These are phyloP conservation scores for Coprinopsis marcescibilis DNA, from an alignment of 768 basidiomycete genomes.

Conservation along the genomic window DNA sequence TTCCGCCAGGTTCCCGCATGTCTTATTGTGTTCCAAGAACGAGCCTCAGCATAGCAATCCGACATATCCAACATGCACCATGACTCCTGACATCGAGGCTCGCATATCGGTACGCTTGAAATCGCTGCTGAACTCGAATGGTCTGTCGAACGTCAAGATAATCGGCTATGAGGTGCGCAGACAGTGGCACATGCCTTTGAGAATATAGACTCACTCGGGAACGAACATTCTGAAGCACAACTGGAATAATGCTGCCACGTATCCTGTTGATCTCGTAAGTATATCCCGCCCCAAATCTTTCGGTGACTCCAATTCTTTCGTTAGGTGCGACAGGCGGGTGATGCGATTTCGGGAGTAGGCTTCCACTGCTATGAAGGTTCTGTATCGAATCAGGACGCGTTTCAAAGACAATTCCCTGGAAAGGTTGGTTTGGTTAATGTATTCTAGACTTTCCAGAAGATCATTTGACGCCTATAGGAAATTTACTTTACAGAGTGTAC, in stretches of 20 bases:
- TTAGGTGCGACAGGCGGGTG: conserved; percentile 50
- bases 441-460: neutral
- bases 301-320: neutral
- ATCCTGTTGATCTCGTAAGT: conserved; percentile 46
- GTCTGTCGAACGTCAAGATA: conserved; percentile 52
- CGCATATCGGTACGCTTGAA: conserved; percentile 52
- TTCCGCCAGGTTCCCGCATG: neutral
- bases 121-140: conserved; percentile 55
- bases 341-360: conserved; percentile 55
- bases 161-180: conserved; percentile 41
- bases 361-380: conserved; percentile 70
- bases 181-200: neutral
- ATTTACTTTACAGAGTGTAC: conserved; percentile 59
- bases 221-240: conserved; percentile 50
- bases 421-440: conserved; percentile 33
- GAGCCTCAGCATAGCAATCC: conserved; percentile 54
- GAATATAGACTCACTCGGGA: neutral
- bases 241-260: conserved; percentile 60
- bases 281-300: neutral
- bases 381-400: conserved; percentile 47
- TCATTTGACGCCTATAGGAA: conserved; percentile 21
- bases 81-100: conserved; percentile 52
- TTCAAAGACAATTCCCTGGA: conserved; percentile 48
- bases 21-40: conserved; percentile 26
- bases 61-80: conserved; percentile 60